Evolutionary conservation across 306 rosid genomes (phyloP).

Genomic region (Hylodesmum podocarpum): DNA sequence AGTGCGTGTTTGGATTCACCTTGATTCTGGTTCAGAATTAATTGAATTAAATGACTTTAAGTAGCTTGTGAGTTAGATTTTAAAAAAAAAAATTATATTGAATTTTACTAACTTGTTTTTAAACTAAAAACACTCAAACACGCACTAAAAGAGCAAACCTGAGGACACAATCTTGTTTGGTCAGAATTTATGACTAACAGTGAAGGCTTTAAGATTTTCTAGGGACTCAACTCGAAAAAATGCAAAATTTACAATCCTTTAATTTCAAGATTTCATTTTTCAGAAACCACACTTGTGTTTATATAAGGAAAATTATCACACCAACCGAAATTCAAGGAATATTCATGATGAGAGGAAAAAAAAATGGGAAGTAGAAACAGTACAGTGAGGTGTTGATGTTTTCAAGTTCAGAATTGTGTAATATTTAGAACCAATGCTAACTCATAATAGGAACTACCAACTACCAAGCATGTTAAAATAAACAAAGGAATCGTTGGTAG

Average conservation of each 20-base stretch:
- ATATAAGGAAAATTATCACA: neutral
- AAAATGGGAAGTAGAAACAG: neutral
- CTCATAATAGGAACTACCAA: constrained; percentile 24
- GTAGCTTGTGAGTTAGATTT: no score
- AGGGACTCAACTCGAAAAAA: neutral
- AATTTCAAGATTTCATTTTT: constrained; percentile 23
- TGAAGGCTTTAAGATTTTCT: constrained; percentile 15
- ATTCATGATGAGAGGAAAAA: neutral
- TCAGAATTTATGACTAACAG: constrained; percentile 15
- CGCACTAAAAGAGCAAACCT: neutral
- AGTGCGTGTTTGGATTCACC: neutral
- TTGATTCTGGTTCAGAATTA: no score
- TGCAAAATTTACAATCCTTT: neutral
- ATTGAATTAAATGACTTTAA: no score
- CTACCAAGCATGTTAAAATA: neutral
- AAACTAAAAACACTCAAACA: no score
- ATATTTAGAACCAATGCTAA: constrained; percentile 23
- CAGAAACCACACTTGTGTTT: constrained; percentile 18
- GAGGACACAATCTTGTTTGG: constrained; percentile 16
- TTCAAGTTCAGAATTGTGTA: constrained; percentile 15
- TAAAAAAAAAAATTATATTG: no score
- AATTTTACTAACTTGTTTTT: no score
- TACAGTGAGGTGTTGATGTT: neutral
- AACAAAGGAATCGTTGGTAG: neutral
- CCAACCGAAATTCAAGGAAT: neutral